Conservation (phyloP, 352 stramenopile species). For the Pythium rishiriense region DNA sequence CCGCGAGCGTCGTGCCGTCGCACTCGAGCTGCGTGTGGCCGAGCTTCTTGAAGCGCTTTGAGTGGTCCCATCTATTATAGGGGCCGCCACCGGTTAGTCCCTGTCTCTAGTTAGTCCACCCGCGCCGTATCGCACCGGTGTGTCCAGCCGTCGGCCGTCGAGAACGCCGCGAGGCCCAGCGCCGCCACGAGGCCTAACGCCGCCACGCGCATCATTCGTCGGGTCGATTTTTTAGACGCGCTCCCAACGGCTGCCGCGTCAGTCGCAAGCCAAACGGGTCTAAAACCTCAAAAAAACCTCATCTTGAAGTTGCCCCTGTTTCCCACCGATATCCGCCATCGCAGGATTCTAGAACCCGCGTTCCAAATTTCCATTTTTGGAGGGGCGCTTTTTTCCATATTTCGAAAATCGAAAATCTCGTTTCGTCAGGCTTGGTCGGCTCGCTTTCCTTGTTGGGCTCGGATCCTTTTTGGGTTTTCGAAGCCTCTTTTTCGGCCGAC, state of each 20-base stretch:
- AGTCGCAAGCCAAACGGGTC: not conserved
- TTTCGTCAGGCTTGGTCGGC: slow-evolving; percentile 6
- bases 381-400: slow-evolving; percentile 11
- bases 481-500: no score
- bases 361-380: slow-evolving; percentile 26
- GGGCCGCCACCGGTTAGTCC: not conserved
- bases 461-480: no score
- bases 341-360: slow-evolving; percentile 36
- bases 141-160: slow-evolving; percentile 10
- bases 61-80: slow-evolving; percentile 66
- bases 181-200: not conserved
- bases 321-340: slow-evolving; percentile 17
- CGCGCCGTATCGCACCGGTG: slow-evolving; percentile 15
- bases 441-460: no score
- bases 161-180: not conserved
- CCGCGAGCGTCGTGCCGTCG: slow-evolving; percentile 45
- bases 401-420: slow-evolving; percentile 6
- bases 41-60: slow-evolving; percentile 71
- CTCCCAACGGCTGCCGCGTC: slow-evolving; percentile 20
- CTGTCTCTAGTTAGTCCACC: not conserved
- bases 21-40: slow-evolving; percentile 67
- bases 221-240: slow-evolving; percentile 1
- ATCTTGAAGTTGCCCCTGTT: slow-evolving; percentile 33
- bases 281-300: slow-evolving; percentile 29
- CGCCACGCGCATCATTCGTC: slow-evolving; percentile 6